Evolutionary conservation across 1,284 basidiomycete species (phyloP).

Genomic region (Heterobasidion parviporum): DNA sequence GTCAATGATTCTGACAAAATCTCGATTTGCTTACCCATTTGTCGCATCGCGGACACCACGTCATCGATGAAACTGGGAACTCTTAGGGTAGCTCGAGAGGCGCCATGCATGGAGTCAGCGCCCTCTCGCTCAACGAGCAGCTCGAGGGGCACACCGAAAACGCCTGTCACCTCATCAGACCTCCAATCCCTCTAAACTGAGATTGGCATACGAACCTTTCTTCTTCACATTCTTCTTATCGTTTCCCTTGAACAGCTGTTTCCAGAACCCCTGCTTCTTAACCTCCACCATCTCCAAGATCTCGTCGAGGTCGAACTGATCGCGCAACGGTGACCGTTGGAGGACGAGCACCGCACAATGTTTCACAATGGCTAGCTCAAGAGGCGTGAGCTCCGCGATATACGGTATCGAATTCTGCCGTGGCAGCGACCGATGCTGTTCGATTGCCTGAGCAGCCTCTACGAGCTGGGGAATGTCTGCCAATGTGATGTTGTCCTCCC

Average conservation of each 20-base stretch:
- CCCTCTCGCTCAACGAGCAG: slow-evolving; percentile 93
- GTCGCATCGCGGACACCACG: slow-evolving; percentile 95
- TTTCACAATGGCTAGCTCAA: slow-evolving; percentile 89
- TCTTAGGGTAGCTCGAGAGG: slow-evolving; percentile 77
- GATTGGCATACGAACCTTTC: slow-evolving; percentile 57
- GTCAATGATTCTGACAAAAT: background rate
- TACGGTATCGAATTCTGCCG: slow-evolving; percentile 69
- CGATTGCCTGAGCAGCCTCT: slow-evolving; percentile 85
- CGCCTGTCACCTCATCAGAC: slow-evolving; percentile 33
- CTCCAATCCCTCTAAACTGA: slow-evolving; percentile 1
- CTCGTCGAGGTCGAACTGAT: slow-evolving; percentile 87
- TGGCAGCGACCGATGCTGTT: slow-evolving; percentile 74
- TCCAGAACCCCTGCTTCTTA: slow-evolving; percentile 96
- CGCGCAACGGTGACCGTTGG: slow-evolving; percentile 69
- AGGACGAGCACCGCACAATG: slow-evolving; percentile 85
- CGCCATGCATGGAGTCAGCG: slow-evolving; percentile 87
- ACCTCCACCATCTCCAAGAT: slow-evolving; percentile 88
- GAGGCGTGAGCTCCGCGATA: slow-evolving; percentile 76
- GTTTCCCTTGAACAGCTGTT: slow-evolving; percentile 88
- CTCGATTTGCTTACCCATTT: slow-evolving; percentile 78
- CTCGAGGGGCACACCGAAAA: slow-evolving; percentile 92
- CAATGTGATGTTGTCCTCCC: slow-evolving; percentile 84
- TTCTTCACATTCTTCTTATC: slow-evolving; percentile 87
- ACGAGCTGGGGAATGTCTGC: slow-evolving; percentile 95
- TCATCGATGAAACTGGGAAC: slow-evolving; percentile 98